Base-by-base conservation (phyloP, 108 stramenopile species). In the Cyclotella cryptica region DNA sequence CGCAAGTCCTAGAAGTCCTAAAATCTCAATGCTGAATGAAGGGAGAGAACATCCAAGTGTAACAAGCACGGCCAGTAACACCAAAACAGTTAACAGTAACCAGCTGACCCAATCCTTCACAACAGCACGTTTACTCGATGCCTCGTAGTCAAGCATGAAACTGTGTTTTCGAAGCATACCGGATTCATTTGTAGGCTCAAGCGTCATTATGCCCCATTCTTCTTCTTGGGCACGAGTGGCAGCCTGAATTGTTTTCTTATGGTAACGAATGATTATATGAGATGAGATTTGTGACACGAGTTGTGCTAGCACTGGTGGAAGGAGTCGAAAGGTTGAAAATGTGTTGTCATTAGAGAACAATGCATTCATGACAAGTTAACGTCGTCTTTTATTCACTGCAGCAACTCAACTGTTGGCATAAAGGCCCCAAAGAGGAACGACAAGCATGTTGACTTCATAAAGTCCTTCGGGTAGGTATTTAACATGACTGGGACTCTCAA, bases 201-300 rank as follows among this genome's bases (percentile, higher is more conserved):
- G 18, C 30, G 41, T 80, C 29, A 18, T 19, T 21, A 69, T 35
- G 39, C 67, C 49, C 74, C 74, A 76, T 19, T 75, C 49, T 40
- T 26, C 65, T 44, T 55, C 65, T 40, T 54, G 68, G 10, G 35
- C 35, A 0, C 41, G 12, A 39, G 27, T 52, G 22, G 66, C 57
- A 29, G 55, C 65, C n/a, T 49, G 42, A 15, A 87, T 69, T 35
- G 88, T 86, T 21, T 65, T 73, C n/a, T 87, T 84, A 57, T 93
- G 92, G 51, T 88, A 93, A 59, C 90, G 89, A 51, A 93, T 88
- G 28, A 93, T 86, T 69, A 89, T 61, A 69, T 93, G 92, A 44
- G 86, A 87, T 43, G 85, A 88, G 24, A 93, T 59, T 52, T 93
- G 92, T 11, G 90, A 88, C 11, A 91, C 53, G 29, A 93, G 57